phyloP scores from a whole-genome alignment of 306 rosid genomes.

The Glycine latifolia region DNA sequence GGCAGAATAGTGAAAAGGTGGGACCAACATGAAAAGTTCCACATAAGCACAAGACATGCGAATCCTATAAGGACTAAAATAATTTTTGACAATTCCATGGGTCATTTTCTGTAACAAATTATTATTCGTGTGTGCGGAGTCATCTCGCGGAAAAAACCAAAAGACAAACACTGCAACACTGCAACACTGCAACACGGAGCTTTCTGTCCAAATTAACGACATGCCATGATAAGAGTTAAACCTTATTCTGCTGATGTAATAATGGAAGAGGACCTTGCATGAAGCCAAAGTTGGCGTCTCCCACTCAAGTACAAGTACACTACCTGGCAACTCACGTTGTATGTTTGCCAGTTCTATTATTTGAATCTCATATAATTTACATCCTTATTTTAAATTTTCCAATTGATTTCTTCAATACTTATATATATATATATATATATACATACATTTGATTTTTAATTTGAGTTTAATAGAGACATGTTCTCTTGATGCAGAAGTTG shows the following conservation, averaged over 20 bases:
- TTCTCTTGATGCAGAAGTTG: too few relatives aligned
- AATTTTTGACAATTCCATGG: conserved; percentile 10
- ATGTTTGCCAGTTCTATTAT: background rate
- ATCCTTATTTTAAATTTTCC: too few relatives aligned
- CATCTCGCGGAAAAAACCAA: conserved; percentile 17
- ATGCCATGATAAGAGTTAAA: conserved; percentile 1
- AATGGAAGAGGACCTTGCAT: background rate
- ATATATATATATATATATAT: too few relatives aligned
- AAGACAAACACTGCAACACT: conserved; percentile 8
- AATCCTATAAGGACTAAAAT: background rate
- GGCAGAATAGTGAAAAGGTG: conserved; percentile 28
- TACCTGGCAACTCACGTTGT: background rate
- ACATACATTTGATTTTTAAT: too few relatives aligned
- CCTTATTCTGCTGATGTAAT: conserved; percentile 20
- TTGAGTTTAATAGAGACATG: too few relatives aligned
- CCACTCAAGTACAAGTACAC: conserved; percentile 8
- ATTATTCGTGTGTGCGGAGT: conserved; percentile 22
- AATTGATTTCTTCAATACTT: too few relatives aligned
- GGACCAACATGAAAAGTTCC: conserved; percentile 23
- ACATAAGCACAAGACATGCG: conserved; percentile 25
- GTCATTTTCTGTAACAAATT: conserved; percentile 40
- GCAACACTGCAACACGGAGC: background rate
- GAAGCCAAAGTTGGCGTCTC: conserved; percentile 33
- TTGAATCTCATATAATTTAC: background rate
- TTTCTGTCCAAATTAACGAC: conserved; percentile 29